Conservation (phyloP, 805 yeast species). For the Kodamaea neixiangensis region DNA sequence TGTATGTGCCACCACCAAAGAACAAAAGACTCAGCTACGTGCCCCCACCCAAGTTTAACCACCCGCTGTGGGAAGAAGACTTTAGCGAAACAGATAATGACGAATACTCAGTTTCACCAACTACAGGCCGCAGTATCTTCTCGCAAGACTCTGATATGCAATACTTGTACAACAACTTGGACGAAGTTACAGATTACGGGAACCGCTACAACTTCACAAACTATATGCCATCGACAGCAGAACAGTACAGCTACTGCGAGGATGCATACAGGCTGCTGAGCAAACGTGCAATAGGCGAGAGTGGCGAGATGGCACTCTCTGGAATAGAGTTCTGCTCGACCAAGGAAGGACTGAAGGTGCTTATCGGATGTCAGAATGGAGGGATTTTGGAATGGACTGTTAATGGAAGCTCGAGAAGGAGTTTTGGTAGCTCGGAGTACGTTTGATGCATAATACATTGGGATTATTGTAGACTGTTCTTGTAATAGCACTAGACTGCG, state of each 20-base stretch:
- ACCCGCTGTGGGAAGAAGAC: slow-evolving; percentile 22
- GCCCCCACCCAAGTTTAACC: slow-evolving; percentile 22
- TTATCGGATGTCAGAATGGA: slow-evolving; percentile 49
- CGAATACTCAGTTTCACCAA: slow-evolving; percentile 11
- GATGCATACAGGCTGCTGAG: slow-evolving; percentile 26
- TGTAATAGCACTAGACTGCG: too few relatives aligned
- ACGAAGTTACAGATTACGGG: slow-evolving; percentile 11
- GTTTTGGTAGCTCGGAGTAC: slow-evolving; percentile 55
- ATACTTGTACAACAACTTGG: slow-evolving; percentile 25
- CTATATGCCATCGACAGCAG: slow-evolving; percentile 5
- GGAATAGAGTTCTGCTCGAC: slow-evolving; percentile 33
- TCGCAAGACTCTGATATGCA: slow-evolving; percentile 15
- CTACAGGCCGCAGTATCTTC: background rate
- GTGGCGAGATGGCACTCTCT: slow-evolving; percentile 46
- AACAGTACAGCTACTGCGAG: slow-evolving; percentile 27
- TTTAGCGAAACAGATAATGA: slow-evolving; percentile 6
- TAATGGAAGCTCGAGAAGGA: slow-evolving; percentile 62
- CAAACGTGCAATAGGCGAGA: slow-evolving; percentile 5
- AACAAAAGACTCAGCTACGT: slow-evolving; percentile 7
- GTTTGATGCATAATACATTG: slow-evolving; percentile 25
- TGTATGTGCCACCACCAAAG: slow-evolving; percentile 32
- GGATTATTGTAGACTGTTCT: too few relatives aligned
- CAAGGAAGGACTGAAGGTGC: slow-evolving; percentile 24
- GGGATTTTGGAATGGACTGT: slow-evolving; percentile 73
- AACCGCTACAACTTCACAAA: slow-evolving; percentile 12